phyloP scores from a whole-genome alignment of 1,139 yeast genomes.

The Scheffersomyces cryptocercus region DNA sequence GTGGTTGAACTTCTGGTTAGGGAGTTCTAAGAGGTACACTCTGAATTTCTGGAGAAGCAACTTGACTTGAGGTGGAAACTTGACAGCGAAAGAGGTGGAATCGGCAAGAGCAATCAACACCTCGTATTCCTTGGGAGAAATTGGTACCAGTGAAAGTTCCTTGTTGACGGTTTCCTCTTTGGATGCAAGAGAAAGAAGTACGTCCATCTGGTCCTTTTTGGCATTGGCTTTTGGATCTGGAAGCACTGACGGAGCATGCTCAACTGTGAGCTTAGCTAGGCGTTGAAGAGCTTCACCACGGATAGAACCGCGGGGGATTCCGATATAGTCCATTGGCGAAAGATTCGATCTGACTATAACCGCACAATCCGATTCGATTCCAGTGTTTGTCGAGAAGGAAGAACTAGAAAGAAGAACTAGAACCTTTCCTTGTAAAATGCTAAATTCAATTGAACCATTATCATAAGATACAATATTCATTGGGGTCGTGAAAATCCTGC shows the following conservation, averaged over 20 bases:
- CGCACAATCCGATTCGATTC: too few species aligned
- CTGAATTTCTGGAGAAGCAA: constrained; percentile 54
- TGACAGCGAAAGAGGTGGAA: constrained; percentile 45
- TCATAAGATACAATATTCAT: too few species aligned
- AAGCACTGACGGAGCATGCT: constrained; percentile 8
- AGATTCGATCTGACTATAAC: not conserved
- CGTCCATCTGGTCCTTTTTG: constrained; percentile 23
- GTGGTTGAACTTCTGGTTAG: constrained; percentile 45
- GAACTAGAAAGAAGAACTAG: too few species aligned
- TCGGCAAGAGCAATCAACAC: constrained; percentile 66
- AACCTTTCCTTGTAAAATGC: too few species aligned
- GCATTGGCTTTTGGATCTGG: not conserved
- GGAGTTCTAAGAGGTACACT: constrained; percentile 59
- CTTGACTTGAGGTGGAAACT: constrained; percentile 48
- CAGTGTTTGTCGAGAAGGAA: too few species aligned
- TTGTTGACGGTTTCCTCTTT: constrained; percentile 10
- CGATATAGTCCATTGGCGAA: constrained; percentile 38
- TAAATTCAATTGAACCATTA: too few species aligned
- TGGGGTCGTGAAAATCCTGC: not conserved
- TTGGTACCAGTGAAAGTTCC: constrained; percentile 33
- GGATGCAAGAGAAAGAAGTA: constrained; percentile 24
- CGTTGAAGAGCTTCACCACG: constrained; percentile 63
- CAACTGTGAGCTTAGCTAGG: constrained; percentile 31
- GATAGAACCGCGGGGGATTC: constrained; percentile 44
- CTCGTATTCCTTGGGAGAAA: constrained; percentile 64